Evolutionary conservation across 2,329 filamentous ascomycete genomes (phyloP).

Genomic region (Fusarium vanettenii): DNA sequence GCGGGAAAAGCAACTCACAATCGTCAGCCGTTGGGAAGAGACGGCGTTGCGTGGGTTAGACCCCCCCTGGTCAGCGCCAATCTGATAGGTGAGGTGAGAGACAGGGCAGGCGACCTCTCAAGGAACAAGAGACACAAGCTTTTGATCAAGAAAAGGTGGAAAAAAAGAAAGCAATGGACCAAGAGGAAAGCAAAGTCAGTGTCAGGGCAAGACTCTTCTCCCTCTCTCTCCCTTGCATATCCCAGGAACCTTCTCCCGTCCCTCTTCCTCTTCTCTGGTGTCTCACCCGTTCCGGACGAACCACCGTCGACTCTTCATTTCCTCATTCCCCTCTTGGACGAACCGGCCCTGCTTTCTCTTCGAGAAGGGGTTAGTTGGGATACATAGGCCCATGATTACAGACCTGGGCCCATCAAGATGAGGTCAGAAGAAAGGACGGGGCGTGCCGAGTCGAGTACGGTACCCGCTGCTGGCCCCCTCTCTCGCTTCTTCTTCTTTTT

Average conservation of each 20-base stretch:
- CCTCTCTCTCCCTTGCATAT: slow-evolving; percentile 6
- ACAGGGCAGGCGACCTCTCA: slow-evolving; percentile 2
- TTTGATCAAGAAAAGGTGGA: slow-evolving; percentile 28
- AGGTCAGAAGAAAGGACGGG: slow-evolving; percentile 36
- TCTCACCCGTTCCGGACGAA: slow-evolving; percentile 9
- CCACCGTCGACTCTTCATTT: slow-evolving; percentile 10
- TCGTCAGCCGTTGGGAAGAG: slow-evolving; percentile 35
- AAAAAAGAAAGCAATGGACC: slow-evolving; percentile 12
- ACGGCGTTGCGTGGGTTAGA: slow-evolving; percentile 24
- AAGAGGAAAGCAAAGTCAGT: slow-evolving; percentile 9
- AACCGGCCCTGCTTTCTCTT: slow-evolving; percentile 10
- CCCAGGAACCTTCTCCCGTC: slow-evolving; percentile 21
- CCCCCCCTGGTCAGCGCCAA: slow-evolving; percentile 25
- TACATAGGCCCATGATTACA: slow-evolving; percentile 6
- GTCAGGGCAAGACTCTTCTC: slow-evolving; percentile 21
- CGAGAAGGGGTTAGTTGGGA: slow-evolving; percentile 26
- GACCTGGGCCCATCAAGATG: slow-evolving; percentile 21
- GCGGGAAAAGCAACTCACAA: slow-evolving; percentile 37
- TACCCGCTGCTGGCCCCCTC: slow-evolving; percentile 4
- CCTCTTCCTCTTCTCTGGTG: slow-evolving; percentile 8
- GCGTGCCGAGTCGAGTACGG: slow-evolving; percentile 18
- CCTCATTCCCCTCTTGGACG: slow-evolving; percentile 10
- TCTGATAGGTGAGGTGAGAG: slow-evolving; percentile 34
- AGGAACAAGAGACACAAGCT: slow-evolving; percentile 17
- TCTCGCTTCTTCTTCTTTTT: neutral